Evolutionary conservation across 202 grass and related monocot genomes (phyloP).

Genomic region (Hordeum pubiflorum): DNA sequence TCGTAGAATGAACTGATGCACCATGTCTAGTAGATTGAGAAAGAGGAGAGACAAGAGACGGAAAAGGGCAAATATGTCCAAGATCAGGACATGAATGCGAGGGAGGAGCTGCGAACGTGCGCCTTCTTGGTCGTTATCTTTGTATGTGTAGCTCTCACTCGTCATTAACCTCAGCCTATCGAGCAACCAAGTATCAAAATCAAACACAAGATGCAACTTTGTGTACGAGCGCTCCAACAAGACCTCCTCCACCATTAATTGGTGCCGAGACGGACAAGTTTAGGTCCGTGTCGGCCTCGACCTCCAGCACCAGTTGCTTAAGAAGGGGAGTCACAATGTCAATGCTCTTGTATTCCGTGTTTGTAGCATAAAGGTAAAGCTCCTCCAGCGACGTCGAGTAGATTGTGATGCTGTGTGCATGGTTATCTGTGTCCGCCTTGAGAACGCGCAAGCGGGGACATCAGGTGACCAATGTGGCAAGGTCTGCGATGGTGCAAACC

Average conservation of each 20-base stretch:
- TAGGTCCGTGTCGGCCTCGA: background rate
- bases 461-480: too few species aligned
- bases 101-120: background rate
- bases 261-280: background rate
- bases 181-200: background rate
- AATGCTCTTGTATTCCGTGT: too few species aligned
- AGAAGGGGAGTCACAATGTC: too few species aligned
- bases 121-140: background rate
- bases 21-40: background rate
- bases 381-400: too few species aligned
- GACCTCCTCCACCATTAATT: background rate
- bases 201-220: background rate
- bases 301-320: too few species aligned
- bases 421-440: too few species aligned
- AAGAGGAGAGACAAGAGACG: background rate
- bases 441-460: too few species aligned
- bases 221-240: background rate
- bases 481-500: too few species aligned
- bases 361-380: too few species aligned
- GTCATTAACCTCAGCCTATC: background rate
- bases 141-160: background rate
- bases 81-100: background rate
- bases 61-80: background rate
- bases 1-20: too few species aligned
- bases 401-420: too few species aligned